Evolutionary conservation across 2,329 filamentous ascomycete genomes (phyloP), one percentile per base, ranked within the genome.

Genomic region (Helminthosporium solani): DNA sequence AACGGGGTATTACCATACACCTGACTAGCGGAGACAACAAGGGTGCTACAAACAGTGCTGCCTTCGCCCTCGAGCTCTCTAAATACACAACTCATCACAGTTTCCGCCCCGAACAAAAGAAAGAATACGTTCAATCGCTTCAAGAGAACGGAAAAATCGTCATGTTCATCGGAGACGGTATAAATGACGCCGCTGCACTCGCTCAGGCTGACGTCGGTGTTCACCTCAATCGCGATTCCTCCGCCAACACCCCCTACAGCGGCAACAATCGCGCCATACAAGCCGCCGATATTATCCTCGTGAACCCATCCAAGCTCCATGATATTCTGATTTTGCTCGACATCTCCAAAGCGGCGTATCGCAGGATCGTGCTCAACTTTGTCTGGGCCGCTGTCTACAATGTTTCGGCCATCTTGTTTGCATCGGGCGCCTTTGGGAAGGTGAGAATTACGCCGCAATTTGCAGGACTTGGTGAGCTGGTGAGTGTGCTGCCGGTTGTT

Each of bases 101-200:
- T 20, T 73, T 75, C 59, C 75, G 73, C 0, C 81, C 83, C 0
- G 67, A 67, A 2, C 73, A 81, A 50, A 86, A 86, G 57, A 72
- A 75, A 19, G 60, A 68, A 2, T 84, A 83, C 58, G 67, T 84
- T 41, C 54, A 60, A 9, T 39, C 53, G 2, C 47, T 74, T 1
- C 66, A 67, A 21, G 34, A 49, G 3, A 36, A 44, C 1, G 46
- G 49, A 1, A 59, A 54, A n/a, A 53, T 78, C 1, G 78, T 88
- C 15, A 67, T 90, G 5, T 91, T 92, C 66, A 79, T 81, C 40
- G 88, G 88, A 27, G 88, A 92, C 56, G 88, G 88, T 1, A 90
- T 86, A 12, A 92, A 92, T 64, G 88, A 92, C 59, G 85, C 88
- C 0, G 76, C 82, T 2, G 88, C 88, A 0, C 75, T 92, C 2